Conservation (phyloP, 805 yeast genomes). For the Yarrowia sp. region DNA sequence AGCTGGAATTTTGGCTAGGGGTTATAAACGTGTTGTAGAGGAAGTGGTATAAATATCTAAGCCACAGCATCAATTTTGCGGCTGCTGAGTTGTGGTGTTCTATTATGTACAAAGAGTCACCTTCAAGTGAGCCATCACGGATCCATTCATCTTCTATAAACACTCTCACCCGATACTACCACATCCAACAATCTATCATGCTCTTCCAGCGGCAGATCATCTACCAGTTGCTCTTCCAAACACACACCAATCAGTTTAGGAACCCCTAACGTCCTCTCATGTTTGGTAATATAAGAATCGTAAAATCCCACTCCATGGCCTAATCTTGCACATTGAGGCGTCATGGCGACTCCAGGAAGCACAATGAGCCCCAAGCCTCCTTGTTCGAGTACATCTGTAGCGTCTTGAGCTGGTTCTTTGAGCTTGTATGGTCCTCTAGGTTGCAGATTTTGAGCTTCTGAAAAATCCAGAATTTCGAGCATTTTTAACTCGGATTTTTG, state of each 20-base stretch:
- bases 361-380: constrained; percentile 66
- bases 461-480: constrained; percentile 47
- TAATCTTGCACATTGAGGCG: constrained; percentile 51
- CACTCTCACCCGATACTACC: constrained; percentile 46
- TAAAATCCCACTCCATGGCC: constrained; percentile 96
- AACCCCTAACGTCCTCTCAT: constrained; percentile 4
- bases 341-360: constrained; percentile 85
- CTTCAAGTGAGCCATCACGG: no score
- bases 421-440: constrained; percentile 71
- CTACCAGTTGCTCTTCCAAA: constrained; percentile 59
- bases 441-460: constrained; percentile 47
- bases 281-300: constrained; percentile 59
- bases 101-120: no score
- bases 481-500: constrained; percentile 53
- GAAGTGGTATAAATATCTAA: no score
- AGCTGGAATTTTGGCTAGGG: no score
- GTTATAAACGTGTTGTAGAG: no score
- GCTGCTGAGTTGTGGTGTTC: no score
- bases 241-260: constrained; percentile 57
- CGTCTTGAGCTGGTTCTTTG: constrained; percentile 57
- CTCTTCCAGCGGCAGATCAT: constrained; percentile 52
- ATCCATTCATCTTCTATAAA: not conserved
- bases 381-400: constrained; percentile 33
- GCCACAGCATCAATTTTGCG: no score
- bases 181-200: constrained; percentile 65